Percentiles rank a stretch among this genome's conserved stretches.
Evolutionary conservation across 73 alveolate species (phyloP).

Genomic region (Tetrahymena elliotti): DNA sequence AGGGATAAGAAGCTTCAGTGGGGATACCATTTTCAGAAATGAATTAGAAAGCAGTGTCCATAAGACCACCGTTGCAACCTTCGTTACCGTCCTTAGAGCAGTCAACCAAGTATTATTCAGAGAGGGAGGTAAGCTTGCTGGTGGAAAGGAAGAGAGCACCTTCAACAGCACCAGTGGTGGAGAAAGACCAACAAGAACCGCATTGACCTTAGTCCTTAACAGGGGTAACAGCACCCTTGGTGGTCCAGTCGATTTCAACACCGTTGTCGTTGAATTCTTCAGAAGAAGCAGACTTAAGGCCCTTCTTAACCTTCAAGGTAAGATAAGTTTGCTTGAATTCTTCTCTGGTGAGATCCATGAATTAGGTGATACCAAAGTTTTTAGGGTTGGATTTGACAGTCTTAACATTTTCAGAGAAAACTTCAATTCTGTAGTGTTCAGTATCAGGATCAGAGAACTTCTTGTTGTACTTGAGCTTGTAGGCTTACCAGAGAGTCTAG

Average conservation of each 20-base stretch:
- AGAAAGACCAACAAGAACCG: slow-evolving; percentile 81
- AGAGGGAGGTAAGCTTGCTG: slow-evolving; percentile 31
- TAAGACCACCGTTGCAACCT: slow-evolving; percentile 71
- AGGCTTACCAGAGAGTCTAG: not conserved
- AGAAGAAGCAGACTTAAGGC: not conserved
- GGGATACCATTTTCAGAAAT: slow-evolving; percentile 25
- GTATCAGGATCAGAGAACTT: not conserved
- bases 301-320: not conserved
- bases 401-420: not conserved
- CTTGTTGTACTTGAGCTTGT: not conserved
- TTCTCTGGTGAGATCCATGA: slow-evolving; percentile 27
- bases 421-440: not conserved
- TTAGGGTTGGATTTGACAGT: not conserved
- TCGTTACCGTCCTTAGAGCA: slow-evolving; percentile 59
- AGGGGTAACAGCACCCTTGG: slow-evolving; percentile 54
- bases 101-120: slow-evolving; percentile 65
- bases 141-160: slow-evolving; percentile 38
- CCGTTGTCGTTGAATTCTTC: not conserved
- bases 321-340: slow-evolving; percentile 19
- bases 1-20: slow-evolving; percentile 13
- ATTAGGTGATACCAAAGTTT: slow-evolving; percentile 14
- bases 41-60: slow-evolving; percentile 56
- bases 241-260: slow-evolving; percentile 45
- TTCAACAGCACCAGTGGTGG: slow-evolving; percentile 75
- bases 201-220: slow-evolving; percentile 72